Conservation (phyloP, 805 yeast genomes). For the Kluyveromyces nonfermentans region DNA sequence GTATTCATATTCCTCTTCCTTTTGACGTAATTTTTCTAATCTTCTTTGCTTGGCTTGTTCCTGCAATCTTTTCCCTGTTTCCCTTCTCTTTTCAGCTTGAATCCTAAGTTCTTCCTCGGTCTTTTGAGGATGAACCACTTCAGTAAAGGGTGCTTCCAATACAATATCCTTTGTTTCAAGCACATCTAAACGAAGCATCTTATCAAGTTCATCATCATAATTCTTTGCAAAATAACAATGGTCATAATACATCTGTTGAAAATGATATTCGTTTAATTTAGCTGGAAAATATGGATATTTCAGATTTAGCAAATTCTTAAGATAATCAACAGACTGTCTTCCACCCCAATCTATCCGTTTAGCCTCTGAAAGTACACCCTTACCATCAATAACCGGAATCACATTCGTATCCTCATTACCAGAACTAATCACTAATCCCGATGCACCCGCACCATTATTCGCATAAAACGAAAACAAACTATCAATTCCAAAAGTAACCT, state of each 20-base stretch:
- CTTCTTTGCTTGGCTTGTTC: constrained; percentile 86
- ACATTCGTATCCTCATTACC: constrained; percentile 79
- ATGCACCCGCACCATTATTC: constrained; percentile 31
- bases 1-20: constrained; percentile 71
- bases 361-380: constrained; percentile 53
- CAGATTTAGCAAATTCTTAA: constrained; percentile 54
- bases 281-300: constrained; percentile 92
- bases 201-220: constrained; percentile 53
- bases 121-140: constrained; percentile 57
- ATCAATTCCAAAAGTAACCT: constrained; percentile 75
- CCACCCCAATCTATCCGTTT: constrained; percentile 94
- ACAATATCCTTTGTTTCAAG: constrained; percentile 65
- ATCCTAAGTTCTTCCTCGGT: constrained; percentile 71
- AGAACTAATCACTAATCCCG: constrained; percentile 72
- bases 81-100: constrained; percentile 72
- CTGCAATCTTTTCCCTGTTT: constrained; percentile 80
- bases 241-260: constrained; percentile 59
- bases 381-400: constrained; percentile 70
- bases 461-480: constrained; percentile 67
- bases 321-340: constrained; percentile 52
- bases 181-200: constrained; percentile 48
- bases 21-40: constrained; percentile 66
- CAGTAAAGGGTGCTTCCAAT: constrained; percentile 73
- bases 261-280: constrained; percentile 52
- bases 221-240: constrained; percentile 68